Percentiles rank a stretch among this genome's conserved stretches.
Evolutionary conservation across 139 green algal genomes (phyloP).

Genomic region (Klebsormidium nitens): DNA sequence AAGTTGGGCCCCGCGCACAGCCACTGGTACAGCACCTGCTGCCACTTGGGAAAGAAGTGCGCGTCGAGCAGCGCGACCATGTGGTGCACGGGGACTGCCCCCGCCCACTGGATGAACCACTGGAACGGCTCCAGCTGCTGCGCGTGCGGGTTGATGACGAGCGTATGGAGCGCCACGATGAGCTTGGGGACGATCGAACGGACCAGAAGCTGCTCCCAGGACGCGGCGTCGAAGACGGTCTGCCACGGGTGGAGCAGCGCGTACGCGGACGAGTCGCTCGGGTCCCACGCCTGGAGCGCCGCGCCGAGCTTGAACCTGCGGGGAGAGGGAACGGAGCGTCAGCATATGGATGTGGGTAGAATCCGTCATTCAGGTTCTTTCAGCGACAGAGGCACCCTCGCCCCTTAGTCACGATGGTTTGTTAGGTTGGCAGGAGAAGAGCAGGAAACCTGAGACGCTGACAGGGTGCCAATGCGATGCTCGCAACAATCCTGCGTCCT

Average conservation of each 20-base stretch:
- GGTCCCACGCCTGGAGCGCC: slow-evolving; percentile 77
- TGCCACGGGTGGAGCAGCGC: slow-evolving; percentile 82
- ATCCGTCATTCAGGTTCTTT: too few relatives aligned
- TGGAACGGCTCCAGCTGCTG: slow-evolving; percentile 76
- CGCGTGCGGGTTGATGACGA: slow-evolving; percentile 71
- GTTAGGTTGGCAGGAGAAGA: too few relatives aligned
- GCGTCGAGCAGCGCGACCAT: slow-evolving; percentile 62
- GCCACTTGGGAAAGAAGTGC: slow-evolving; percentile 79
- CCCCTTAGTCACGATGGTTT: too few relatives aligned
- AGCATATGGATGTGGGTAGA: too few relatives aligned
- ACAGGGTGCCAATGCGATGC: too few relatives aligned
- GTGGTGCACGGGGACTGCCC: slow-evolving; percentile 51
- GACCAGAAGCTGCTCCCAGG: slow-evolving; percentile 76
- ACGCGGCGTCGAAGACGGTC: slow-evolving; percentile 43
- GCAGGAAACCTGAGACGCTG: too few relatives aligned
- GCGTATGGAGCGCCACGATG: slow-evolving; percentile 52
- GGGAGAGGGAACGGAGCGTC: too few relatives aligned
- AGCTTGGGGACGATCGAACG: slow-evolving; percentile 85
- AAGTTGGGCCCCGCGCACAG: slow-evolving; percentile 68
- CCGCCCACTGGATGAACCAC: slow-evolving; percentile 75
- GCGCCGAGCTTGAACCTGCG: slow-evolving; percentile 53
- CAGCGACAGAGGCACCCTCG: too few relatives aligned
- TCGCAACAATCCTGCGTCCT: too few relatives aligned
- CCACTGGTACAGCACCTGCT: slow-evolving; percentile 67
- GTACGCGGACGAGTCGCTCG: slow-evolving; percentile 66